Base-by-base conservation (phyloP, 2,329 filamentous ascomycete species). In the Pyrenophora seminiperda region DNA sequence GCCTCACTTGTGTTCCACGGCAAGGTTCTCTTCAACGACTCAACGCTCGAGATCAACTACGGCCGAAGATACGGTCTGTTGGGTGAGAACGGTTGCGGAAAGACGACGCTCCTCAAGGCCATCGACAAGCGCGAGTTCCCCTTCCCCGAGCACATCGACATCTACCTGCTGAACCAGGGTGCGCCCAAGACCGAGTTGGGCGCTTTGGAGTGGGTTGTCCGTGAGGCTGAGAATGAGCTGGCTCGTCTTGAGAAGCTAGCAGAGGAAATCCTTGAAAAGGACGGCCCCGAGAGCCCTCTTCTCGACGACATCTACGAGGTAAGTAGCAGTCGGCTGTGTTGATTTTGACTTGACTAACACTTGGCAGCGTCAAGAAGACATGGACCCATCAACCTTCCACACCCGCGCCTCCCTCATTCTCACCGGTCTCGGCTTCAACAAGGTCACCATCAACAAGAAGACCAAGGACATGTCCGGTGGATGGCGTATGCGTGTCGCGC, bases 401-500 rank as follows among this genome's bases (percentile, higher is more conserved):
- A 96, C 93, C 55, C 91, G 94, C 73, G 94, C 94, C 54, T 96
- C 93, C 47, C 87, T 97, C 62, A 99, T 99, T 74, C 78, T 99
- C 66, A 99, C 94, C 47, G 94, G 94, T 91, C 89, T 99, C 52
- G 94, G 94, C 62, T 99, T 99, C 86, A 96, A 99, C 87, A 97
- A 97, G 83, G 79, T 78, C 65, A 99, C 95, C 48, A 97, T 99
- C 73, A 81, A 95, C 77, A 99, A 99, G 85, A 97, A 95, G 86
- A 99, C 95, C 68, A 99, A 97, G 85, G 95, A 99, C 76, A 99
- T 99, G 95, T 99, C 94, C 62, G 94, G 94, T 90, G 94, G 94
- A 67, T 99, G 94, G 94, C 87, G 93, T 82, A 99, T 99, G 94
- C 91, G 95, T 84, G 94, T 99, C 52, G 94, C 94, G 50, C 87